A percentile compares a stretch with the other conserved stretches of the same genome.
These are phyloP conservation scores for Coemansia asiatica DNA, from an alignment of 192 early-diverging fungal species.

Conservation along the genomic window DNA sequence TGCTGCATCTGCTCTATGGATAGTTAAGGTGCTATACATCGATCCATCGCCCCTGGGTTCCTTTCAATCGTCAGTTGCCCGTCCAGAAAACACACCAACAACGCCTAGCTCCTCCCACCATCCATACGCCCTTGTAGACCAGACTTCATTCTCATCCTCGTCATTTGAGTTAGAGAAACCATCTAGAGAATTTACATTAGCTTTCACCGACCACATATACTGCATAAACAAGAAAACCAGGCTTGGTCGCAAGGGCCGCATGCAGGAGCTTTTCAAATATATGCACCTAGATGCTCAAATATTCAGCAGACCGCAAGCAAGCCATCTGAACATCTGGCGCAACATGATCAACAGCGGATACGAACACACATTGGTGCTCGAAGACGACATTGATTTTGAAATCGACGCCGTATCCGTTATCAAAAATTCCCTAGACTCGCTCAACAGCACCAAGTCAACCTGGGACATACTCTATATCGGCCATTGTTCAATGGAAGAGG, in stretches of 20 bases:
- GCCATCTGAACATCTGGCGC: slow-evolving; percentile 41
- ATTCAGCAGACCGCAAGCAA: slow-evolving; percentile 18
- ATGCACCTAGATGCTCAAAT: slow-evolving; percentile 36
- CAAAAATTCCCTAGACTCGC: slow-evolving; percentile 10
- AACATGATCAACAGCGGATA: slow-evolving; percentile 47
- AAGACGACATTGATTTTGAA: slow-evolving; percentile 57
- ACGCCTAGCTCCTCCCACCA: neutral
- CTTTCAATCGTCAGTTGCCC: neutral
- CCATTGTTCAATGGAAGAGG: slow-evolving; percentile 55
- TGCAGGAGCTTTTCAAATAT: slow-evolving; percentile 35
- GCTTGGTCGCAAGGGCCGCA: slow-evolving; percentile 36
- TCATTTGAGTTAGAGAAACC: slow-evolving; percentile 11
- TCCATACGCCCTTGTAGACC: neutral
- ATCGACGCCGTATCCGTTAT: slow-evolving; percentile 23
- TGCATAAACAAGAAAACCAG: slow-evolving; percentile 28
- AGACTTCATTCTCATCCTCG: neutral
- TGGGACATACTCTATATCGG: slow-evolving; percentile 56
- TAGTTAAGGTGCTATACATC: slow-evolving; percentile 22
- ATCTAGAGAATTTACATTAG: slow-evolving; percentile 11
- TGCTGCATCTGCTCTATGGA: slow-evolving; percentile 30
- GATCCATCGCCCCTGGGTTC: neutral
- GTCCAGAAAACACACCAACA: neutral
- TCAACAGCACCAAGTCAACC: slow-evolving; percentile 2
- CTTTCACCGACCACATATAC: slow-evolving; percentile 51
- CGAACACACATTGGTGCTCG: slow-evolving; percentile 39